Conservation (phyloP, 2,329 filamentous ascomycete species). For the Exophiala spinifera region DNA sequence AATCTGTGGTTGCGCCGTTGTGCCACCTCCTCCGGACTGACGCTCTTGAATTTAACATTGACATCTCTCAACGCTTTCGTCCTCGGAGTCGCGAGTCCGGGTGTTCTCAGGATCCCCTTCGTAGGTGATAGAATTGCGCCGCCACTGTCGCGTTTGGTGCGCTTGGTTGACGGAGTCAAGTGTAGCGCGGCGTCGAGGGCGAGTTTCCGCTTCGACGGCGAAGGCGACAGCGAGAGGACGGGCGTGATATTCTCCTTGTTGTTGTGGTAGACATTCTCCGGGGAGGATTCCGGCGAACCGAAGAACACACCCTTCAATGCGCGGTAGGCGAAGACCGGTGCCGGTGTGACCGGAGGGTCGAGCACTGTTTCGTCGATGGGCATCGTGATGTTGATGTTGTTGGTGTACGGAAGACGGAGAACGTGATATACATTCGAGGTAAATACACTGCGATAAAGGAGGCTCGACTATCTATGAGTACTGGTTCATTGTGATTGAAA, state of each 20-base stretch:
- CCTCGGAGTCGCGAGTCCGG: conserved; percentile 55
- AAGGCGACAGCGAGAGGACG: background rate
- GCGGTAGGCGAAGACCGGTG: conserved; percentile 64
- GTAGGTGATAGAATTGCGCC: conserved; percentile 45
- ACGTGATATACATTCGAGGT: background rate
- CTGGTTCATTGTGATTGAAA: too few relatives aligned
- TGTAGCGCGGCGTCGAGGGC: conserved; percentile 16
- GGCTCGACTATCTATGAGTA: too few relatives aligned
- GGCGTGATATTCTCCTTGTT: conserved; percentile 26
- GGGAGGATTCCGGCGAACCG: conserved; percentile 55
- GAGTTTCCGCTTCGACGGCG: conserved; percentile 13
- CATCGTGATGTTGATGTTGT: conserved; percentile 9
- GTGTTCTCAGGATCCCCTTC: conserved; percentile 64
- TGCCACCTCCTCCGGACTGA: conserved; percentile 23
- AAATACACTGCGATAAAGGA: too few relatives aligned
- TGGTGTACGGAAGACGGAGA: too few relatives aligned
- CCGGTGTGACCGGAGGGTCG: conserved; percentile 62
- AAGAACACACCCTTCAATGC: conserved; percentile 65
- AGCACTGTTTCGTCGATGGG: conserved; percentile 36
- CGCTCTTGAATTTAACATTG: conserved; percentile 39
- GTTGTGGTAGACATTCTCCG: conserved; percentile 32
- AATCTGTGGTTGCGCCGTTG: background rate
- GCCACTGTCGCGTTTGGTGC: conserved; percentile 16
- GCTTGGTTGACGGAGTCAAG: conserved; percentile 29
- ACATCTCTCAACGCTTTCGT: conserved; percentile 58